Percentiles rank a stretch among this genome's conserved stretches.
Evolutionary conservation across 176 grass and related monocot genomes (phyloP).

Genomic region (Musa beccarii): DNA sequence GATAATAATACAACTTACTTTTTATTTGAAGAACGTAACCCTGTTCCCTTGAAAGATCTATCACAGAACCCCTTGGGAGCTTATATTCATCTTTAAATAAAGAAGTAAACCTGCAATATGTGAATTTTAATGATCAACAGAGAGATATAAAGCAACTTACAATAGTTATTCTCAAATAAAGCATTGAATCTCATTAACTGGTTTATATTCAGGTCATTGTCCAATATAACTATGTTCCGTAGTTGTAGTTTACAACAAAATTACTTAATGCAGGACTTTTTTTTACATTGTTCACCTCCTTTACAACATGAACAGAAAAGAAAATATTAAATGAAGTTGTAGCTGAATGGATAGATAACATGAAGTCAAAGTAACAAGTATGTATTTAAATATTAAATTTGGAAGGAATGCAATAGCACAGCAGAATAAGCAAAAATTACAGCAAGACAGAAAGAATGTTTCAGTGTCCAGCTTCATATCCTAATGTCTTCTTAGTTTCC

Average conservation of each 20-base stretch:
- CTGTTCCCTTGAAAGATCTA: conserved; percentile 88
- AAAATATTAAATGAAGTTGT: too few relatives aligned
- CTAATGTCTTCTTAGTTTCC: too few relatives aligned
- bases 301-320: too few relatives aligned
- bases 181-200: neutral
- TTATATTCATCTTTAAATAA: conserved; percentile 93
- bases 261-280: too few relatives aligned
- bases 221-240: neutral
- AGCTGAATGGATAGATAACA: too few relatives aligned
- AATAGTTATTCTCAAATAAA: neutral
- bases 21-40: conserved; percentile 72
- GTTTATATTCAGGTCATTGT: neutral
- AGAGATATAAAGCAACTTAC: neutral
- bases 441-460: too few relatives aligned
- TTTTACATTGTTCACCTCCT: too few relatives aligned
- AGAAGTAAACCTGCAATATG: conserved; percentile 62
- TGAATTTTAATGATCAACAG: neutral
- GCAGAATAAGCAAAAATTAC: too few relatives aligned
- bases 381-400: too few relatives aligned
- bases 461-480: too few relatives aligned
- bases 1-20: conserved; percentile 38
- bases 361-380: too few relatives aligned
- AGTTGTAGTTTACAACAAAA: neutral
- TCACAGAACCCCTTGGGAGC: conserved; percentile 66
- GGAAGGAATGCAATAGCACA: too few relatives aligned